Evolutionary conservation across 805 yeast genomes (phyloP).

Genomic region (Groenewaldozyma tartarivorans): DNA sequence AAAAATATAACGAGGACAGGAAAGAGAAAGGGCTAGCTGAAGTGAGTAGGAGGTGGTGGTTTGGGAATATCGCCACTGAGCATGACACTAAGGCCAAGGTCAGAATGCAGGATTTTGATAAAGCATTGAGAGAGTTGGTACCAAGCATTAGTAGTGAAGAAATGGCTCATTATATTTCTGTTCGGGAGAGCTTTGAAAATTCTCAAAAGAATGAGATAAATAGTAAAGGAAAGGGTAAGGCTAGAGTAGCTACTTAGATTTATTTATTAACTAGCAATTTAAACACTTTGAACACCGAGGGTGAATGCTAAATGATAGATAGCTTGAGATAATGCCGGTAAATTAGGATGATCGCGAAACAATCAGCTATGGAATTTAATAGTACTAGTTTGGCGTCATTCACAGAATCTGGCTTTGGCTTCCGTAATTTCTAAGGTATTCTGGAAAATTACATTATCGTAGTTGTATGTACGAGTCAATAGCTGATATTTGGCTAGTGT

Average conservation of each 20-base stretch:
- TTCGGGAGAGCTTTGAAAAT: conserved; percentile 79
- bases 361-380: too few relatives aligned
- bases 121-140: conserved; percentile 58
- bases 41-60: conserved; percentile 78
- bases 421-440: neutral
- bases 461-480: too few relatives aligned
- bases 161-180: conserved; percentile 65
- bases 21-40: conserved; percentile 20
- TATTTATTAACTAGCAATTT: too few relatives aligned
- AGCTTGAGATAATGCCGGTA: too few relatives aligned
- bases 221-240: neutral
- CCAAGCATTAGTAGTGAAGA: conserved; percentile 90
- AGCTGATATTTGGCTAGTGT: too few relatives aligned
- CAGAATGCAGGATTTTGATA: conserved; percentile 61
- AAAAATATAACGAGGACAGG: conserved; percentile 37
- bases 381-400: too few relatives aligned
- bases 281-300: too few relatives aligned
- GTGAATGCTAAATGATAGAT: too few relatives aligned
- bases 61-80: conserved; percentile 64
- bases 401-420: too few relatives aligned
- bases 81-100: conserved; percentile 66
- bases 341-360: too few relatives aligned
- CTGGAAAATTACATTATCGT: neutral
- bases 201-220: conserved; percentile 29
- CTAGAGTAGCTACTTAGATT: neutral